phyloP scores from a whole-genome alignment of 2,329 filamentous ascomycete genomes.

The Ilyonectria sp. region DNA sequence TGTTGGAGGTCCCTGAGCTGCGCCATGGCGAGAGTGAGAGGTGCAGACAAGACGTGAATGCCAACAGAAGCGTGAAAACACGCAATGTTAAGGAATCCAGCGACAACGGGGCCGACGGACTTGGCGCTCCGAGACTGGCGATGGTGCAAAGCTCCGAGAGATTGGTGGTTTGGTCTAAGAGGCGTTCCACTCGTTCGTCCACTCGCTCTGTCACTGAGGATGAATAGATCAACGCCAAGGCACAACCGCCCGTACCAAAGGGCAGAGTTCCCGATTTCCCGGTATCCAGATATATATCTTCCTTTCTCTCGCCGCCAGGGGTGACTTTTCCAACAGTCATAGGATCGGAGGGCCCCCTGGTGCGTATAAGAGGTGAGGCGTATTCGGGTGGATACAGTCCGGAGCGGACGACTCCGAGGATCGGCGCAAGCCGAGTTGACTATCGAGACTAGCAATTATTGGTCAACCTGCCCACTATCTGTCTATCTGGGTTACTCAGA shows the following conservation, averaged over 20 bases:
- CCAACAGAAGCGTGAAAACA: slow-evolving; percentile 10
- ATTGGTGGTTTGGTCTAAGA: slow-evolving; percentile 25
- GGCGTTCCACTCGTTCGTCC: slow-evolving; percentile 20
- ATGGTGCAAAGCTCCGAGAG: slow-evolving; percentile 14
- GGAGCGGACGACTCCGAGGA: slow-evolving; percentile 34
- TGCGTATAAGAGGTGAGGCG: background rate
- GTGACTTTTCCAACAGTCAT: slow-evolving; percentile 8
- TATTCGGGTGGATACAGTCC: slow-evolving; percentile 24
- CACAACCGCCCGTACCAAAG: background rate
- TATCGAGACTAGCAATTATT: background rate
- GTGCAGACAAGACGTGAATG: background rate
- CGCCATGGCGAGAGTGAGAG: slow-evolving; percentile 35
- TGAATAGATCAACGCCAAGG: background rate
- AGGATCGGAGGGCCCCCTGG: slow-evolving; percentile 13
- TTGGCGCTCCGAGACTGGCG: slow-evolving; percentile 30
- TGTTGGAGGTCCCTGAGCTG: slow-evolving; percentile 34
- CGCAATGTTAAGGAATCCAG: slow-evolving; percentile 11
- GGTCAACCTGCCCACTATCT: slow-evolving; percentile 1
- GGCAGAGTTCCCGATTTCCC: background rate
- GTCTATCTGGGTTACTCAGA: background rate
- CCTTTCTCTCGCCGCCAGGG: background rate
- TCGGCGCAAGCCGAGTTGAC: slow-evolving; percentile 33
- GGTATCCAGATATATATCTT: slow-evolving; percentile 10
- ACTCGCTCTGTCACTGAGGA: background rate
- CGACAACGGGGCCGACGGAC: slow-evolving; percentile 18